Percentiles rank a stretch among this genome's conserved stretches.
Conservation (phyloP, 2,329 filamentous ascomycete species). For the Beauveria varroae region DNA sequence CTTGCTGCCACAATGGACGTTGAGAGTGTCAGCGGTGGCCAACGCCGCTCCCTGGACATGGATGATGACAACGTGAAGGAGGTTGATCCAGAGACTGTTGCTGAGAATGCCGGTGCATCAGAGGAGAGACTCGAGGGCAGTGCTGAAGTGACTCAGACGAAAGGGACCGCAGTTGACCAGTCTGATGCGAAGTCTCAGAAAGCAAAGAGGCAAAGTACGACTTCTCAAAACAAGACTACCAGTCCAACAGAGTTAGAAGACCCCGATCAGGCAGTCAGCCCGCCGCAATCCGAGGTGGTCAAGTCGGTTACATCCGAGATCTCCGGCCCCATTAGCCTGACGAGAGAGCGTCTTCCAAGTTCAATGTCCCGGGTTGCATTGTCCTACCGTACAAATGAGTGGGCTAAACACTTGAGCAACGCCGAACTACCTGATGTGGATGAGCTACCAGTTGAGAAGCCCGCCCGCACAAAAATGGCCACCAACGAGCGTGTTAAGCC, state of each 20-base stretch:
- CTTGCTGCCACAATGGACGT: slow-evolving; percentile 52
- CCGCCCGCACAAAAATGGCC: slow-evolving; percentile 12
- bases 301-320: slow-evolving; percentile 35
- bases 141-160: background rate
- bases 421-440: slow-evolving; percentile 68
- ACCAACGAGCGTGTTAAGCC: slow-evolving; percentile 48
- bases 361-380: slow-evolving; percentile 68
- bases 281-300: slow-evolving; percentile 22
- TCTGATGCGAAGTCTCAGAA: background rate
- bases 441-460: slow-evolving; percentile 44
- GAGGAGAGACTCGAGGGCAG: background rate
- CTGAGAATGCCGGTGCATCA: background rate
- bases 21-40: slow-evolving; percentile 36
- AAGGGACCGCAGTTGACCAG: background rate
- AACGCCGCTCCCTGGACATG: slow-evolving; percentile 21
- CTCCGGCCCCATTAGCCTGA: slow-evolving; percentile 42
- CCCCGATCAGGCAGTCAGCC: background rate
- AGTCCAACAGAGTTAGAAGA: background rate
- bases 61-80: background rate
- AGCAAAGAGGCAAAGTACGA: background rate
- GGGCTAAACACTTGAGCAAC: slow-evolving; percentile 79
- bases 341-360: slow-evolving; percentile 57
- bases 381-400: slow-evolving; percentile 88
- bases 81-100: background rate
- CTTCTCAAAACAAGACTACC: background rate